These are phyloP conservation scores for Cryomyces minteri DNA, from an alignment of 495 filamentous ascomycete genomes.

Conservation along the genomic window DNA sequence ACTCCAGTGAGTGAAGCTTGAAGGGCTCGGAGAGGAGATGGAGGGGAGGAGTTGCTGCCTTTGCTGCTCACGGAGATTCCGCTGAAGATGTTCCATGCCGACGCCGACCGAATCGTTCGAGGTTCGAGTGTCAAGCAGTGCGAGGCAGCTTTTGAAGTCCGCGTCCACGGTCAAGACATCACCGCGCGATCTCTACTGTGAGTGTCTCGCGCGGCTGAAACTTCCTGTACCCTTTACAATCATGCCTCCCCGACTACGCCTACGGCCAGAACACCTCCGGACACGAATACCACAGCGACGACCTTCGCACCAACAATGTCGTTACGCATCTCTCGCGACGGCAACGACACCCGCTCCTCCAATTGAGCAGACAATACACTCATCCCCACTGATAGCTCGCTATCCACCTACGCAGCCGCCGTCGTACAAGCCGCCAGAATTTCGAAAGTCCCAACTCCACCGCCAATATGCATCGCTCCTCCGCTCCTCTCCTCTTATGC, in stretches of 20 bases:
- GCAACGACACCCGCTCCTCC: conserved; percentile 30
- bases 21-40: no score
- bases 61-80: no score
- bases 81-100: no score
- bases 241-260: conserved; percentile 6
- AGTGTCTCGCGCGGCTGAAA: no score
- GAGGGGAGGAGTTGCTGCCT: no score
- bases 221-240: no score
- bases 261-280: conserved; percentile 1
- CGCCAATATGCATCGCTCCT: conserved; percentile 86
- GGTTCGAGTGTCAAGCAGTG: no score
- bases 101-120: no score
- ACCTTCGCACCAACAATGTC: conserved; percentile 25
- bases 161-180: no score
- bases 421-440: conserved; percentile 67
- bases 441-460: conserved; percentile 87
- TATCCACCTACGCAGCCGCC: conserved; percentile 65
- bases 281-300: neutral
- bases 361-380: conserved; percentile 32
- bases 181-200: no score
- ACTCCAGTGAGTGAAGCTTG: no score
- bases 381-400: conserved; percentile 31
- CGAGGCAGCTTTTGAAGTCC: no score
- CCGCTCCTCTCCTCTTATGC: conserved; percentile 69
- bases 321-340: conserved; percentile 23